Evolutionary conservation across 345 rosid species (phyloP).

Genomic region (Aurinia saxatilis): DNA sequence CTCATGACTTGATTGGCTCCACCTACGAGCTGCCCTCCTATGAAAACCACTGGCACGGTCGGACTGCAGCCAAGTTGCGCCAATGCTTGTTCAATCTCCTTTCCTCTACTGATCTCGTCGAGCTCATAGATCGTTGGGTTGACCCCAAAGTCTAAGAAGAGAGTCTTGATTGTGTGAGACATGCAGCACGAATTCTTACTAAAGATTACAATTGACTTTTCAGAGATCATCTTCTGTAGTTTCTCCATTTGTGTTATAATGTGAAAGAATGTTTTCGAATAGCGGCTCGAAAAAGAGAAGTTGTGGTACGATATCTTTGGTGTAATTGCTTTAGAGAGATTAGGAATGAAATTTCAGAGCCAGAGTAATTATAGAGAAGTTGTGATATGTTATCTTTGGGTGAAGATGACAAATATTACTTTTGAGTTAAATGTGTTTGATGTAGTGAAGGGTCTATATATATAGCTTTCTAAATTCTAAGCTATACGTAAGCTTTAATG

Average conservation of each 20-base stretch:
- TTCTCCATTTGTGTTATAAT: conserved; percentile 39
- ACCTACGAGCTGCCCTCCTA: conserved; percentile 67
- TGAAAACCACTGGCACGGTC: conserved; percentile 58
- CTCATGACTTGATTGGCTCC: conserved; percentile 76
- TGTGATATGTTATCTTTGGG: neutral
- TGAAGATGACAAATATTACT: conserved; percentile 1
- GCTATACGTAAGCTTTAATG: neutral
- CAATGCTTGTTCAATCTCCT: conserved; percentile 67
- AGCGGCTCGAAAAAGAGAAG: neutral
- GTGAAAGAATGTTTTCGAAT: neutral
- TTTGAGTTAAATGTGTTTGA: neutral
- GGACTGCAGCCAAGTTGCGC: conserved; percentile 56
- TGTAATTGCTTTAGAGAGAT: neutral
- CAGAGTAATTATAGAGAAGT: neutral
- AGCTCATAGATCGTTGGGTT: conserved; percentile 58
- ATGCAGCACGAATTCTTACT: conserved; percentile 66
- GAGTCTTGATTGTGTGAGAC: conserved; percentile 62
- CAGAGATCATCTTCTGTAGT: conserved; percentile 39
- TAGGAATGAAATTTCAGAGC: neutral
- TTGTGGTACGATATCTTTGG: too few species aligned
- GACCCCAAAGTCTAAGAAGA: conserved; percentile 61
- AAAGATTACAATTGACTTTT: conserved; percentile 79
- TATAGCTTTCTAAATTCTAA: neutral
- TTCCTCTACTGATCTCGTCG: conserved; percentile 50
- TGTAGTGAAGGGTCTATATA: neutral